Percentiles rank a stretch among this genome's conserved stretches.
These are phyloP conservation scores for Cercospora citrullina DNA, from an alignment of 2,329 filamentous ascomycete species.

Conservation along the genomic window DNA sequence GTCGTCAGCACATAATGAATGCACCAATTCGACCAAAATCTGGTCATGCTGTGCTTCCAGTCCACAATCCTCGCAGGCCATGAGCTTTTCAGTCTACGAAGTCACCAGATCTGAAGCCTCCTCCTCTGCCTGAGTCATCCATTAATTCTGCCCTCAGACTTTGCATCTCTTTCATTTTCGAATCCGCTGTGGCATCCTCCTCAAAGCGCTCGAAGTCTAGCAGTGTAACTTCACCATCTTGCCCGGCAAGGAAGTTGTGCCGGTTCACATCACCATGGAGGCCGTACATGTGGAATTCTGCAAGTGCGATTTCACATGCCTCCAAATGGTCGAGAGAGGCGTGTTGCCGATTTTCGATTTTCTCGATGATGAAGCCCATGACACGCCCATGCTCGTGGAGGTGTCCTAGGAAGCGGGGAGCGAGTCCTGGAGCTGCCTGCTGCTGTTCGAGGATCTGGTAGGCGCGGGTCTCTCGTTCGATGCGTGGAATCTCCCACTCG, in stretches of 20 bases:
- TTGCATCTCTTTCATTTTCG: not conserved
- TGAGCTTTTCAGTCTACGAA: not conserved
- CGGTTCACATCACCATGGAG: not conserved
- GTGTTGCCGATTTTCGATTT: not conserved
- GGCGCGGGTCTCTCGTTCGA: conserved; percentile 13
- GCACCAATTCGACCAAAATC: not conserved
- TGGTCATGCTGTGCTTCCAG: not conserved
- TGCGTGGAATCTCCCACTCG: conserved; percentile 15
- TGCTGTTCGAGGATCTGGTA: conserved; percentile 3
- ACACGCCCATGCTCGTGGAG: not conserved
- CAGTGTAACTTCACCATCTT: not conserved
- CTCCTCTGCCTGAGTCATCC: not conserved
- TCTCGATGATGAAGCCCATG: not conserved
- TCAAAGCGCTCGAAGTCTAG: not conserved
- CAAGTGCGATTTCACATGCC: not conserved
- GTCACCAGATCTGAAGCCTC: not conserved
- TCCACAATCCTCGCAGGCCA: not conserved
- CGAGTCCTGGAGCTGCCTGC: not conserved
- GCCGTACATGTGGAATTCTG: not conserved
- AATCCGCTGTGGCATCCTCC: not conserved
- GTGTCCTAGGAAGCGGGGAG: not conserved
- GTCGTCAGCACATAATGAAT: not conserved
- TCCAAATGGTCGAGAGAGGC: not conserved
- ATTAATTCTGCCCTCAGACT: not conserved
- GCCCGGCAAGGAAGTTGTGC: not conserved